Percentiles rank a stretch among this genome's conserved stretches.
Conservation (phyloP, 2,329 filamentous ascomycete genomes). For the Colletotrichum filicis region DNA sequence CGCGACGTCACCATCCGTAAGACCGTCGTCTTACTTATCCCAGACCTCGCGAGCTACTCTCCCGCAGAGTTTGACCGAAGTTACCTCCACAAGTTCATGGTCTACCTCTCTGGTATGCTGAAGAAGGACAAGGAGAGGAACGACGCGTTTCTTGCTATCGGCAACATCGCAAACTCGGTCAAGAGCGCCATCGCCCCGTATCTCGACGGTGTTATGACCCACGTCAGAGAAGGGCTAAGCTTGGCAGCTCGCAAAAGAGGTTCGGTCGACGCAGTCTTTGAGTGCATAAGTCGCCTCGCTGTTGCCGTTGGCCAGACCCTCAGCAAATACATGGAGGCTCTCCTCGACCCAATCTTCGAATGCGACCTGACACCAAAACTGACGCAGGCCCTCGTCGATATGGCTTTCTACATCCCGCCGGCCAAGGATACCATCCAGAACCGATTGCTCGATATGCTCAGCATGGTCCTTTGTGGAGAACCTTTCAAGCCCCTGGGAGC, state of each 20-base stretch:
- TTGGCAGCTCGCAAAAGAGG: constrained; percentile 76
- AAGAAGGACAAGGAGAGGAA: constrained; percentile 96
- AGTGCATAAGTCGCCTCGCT: constrained; percentile 96
- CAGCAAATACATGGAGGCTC: constrained; percentile 97
- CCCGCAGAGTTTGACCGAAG: constrained; percentile 88
- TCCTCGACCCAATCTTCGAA: constrained; percentile 95
- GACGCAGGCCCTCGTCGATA: constrained; percentile 95
- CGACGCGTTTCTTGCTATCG: constrained; percentile 94
- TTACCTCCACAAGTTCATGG: constrained; percentile 96
- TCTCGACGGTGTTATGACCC: constrained; percentile 91
- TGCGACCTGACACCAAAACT: constrained; percentile 94
- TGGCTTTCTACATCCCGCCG: constrained; percentile 98
- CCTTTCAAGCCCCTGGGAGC: constrained; percentile 93
- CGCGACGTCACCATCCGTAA: constrained; percentile 87
- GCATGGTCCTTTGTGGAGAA: constrained; percentile 90
- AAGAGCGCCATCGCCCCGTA: constrained; percentile 96
- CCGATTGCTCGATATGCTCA: constrained; percentile 92
- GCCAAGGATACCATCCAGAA: constrained; percentile 95
- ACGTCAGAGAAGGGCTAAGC: constrained; percentile 91
- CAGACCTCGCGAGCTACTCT: constrained; percentile 91
- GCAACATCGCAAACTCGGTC: constrained; percentile 95
- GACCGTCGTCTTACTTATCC: constrained; percentile 91
- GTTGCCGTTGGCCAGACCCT: constrained; percentile 95
- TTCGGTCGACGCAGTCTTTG: constrained; percentile 85
- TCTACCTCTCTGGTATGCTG: constrained; percentile 91